Conservation (phyloP, 2,329 filamentous ascomycete species). For the Ophiostoma sp. region DNA sequence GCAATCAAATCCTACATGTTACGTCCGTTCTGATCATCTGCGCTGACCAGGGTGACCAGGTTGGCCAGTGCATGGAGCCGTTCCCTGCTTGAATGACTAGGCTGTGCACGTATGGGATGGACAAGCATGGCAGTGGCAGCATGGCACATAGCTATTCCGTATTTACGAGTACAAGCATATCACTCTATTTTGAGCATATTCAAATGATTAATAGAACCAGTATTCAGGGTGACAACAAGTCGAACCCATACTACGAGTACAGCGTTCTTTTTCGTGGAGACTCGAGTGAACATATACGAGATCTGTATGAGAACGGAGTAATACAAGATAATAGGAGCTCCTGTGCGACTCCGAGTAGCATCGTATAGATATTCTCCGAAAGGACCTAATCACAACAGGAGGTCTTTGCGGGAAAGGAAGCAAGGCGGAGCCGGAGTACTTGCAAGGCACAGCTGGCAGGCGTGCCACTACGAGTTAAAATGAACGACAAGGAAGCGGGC, state of each 20-base stretch:
- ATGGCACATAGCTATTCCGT: neutral
- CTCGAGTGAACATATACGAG: too few species aligned
- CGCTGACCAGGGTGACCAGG: neutral
- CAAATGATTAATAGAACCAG: neutral
- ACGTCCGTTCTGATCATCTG: neutral
- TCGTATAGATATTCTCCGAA: neutral
- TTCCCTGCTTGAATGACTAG: neutral
- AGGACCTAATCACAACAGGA: neutral
- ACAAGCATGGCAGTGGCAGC: neutral
- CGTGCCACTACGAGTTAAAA: too few species aligned
- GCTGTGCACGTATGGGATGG: neutral
- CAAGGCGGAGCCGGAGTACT: too few species aligned
- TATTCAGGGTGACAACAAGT: too few species aligned
- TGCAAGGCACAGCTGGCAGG: too few species aligned
- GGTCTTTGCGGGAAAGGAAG: neutral
- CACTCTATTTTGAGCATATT: neutral
- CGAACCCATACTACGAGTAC: neutral
- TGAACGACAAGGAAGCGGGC: too few species aligned
- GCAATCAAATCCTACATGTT: neutral
- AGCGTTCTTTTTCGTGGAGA: neutral
- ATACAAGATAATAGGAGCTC: neutral
- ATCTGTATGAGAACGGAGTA: too few species aligned
- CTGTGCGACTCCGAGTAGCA: neutral
- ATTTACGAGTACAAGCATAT: neutral
- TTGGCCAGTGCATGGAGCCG: conserved; percentile 3